phyloP scores from a whole-genome alignment of 148 eudicot genomes.

The Heliamphora exappendiculata region DNA sequence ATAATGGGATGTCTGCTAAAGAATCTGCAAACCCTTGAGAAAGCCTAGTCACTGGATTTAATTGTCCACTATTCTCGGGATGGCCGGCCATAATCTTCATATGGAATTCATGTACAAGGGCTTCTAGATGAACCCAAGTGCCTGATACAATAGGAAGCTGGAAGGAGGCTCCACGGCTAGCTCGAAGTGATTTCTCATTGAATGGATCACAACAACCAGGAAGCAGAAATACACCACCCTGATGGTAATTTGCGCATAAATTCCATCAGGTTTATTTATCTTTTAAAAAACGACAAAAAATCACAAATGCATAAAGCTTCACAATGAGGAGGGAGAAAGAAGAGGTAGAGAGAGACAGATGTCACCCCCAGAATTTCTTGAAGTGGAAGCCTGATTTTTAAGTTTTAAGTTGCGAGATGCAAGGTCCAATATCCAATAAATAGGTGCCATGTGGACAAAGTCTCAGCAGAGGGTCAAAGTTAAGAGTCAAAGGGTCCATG shows the following conservation, averaged over 20 bases:
- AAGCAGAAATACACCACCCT: slow-evolving; percentile 47
- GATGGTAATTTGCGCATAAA: neutral
- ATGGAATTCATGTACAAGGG: slow-evolving; percentile 32
- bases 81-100: slow-evolving; percentile 78
- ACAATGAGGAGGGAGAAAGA: neutral
- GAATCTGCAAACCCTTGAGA: slow-evolving; percentile 51
- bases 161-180: slow-evolving; percentile 89
- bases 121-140: slow-evolving; percentile 51
- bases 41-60: slow-evolving; percentile 32
- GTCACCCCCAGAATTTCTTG: too few relatives aligned
- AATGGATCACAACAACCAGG: slow-evolving; percentile 96
- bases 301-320: neutral
- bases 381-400: too few relatives aligned
- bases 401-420: too few relatives aligned
- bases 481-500: too few relatives aligned
- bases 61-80: slow-evolving; percentile 29
- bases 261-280: neutral
- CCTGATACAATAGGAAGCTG: slow-evolving; percentile 81
- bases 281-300: neutral
- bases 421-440: too few relatives aligned
- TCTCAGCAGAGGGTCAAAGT: too few relatives aligned
- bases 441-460: too few relatives aligned
- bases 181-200: slow-evolving; percentile 84
- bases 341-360: neutral
- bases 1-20: slow-evolving; percentile 47